Percentiles rank a stretch among this genome's conserved stretches.
Conservation (phyloP, 2,329 filamentous ascomycete genomes). For the Stagonosporopsis cucurbitacearum region DNA sequence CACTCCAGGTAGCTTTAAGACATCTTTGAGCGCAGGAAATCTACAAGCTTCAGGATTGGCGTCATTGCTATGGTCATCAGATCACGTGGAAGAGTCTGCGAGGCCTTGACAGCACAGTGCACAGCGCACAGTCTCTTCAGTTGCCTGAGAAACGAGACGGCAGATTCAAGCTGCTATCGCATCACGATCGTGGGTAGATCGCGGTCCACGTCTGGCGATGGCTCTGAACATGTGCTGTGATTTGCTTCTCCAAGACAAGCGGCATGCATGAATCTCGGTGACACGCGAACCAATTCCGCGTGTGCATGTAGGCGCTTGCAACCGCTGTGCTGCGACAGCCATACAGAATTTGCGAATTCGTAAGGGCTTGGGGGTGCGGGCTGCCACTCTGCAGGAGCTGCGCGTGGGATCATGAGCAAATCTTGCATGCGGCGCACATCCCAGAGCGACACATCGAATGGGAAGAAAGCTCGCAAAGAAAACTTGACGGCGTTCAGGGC, state of each 20-base stretch:
- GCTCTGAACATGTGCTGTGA: slow-evolving; percentile 2
- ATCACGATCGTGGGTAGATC: slow-evolving; percentile 7
- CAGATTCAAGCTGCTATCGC: background rate
- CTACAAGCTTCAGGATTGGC: no score
- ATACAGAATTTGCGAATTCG: slow-evolving; percentile 14
- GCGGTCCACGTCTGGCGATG: slow-evolving; percentile 1
- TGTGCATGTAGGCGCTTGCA: slow-evolving; percentile 16
- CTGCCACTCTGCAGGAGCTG: slow-evolving; percentile 23
- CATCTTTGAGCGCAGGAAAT: no score
- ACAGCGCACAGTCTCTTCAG: background rate
- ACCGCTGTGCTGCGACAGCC: slow-evolving; percentile 17
- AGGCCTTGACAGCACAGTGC: no score
- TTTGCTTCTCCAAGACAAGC: slow-evolving; percentile 2
- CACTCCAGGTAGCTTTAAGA: no score
- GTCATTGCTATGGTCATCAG: no score
- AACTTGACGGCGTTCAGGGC: background rate
- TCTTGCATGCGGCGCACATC: slow-evolving; percentile 34
- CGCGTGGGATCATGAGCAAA: slow-evolving; percentile 30
- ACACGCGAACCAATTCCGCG: slow-evolving; percentile 11
- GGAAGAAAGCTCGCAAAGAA: slow-evolving; percentile 14
- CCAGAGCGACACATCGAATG: slow-evolving; percentile 17
- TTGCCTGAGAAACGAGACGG: background rate
- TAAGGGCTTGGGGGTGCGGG: slow-evolving; percentile 22
- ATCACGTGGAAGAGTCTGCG: no score
- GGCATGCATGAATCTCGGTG: slow-evolving; percentile 9